These are phyloP conservation scores for Stylonectria norvegica DNA, from an alignment of 2,329 filamentous ascomycete genomes.

Conservation along the genomic window DNA sequence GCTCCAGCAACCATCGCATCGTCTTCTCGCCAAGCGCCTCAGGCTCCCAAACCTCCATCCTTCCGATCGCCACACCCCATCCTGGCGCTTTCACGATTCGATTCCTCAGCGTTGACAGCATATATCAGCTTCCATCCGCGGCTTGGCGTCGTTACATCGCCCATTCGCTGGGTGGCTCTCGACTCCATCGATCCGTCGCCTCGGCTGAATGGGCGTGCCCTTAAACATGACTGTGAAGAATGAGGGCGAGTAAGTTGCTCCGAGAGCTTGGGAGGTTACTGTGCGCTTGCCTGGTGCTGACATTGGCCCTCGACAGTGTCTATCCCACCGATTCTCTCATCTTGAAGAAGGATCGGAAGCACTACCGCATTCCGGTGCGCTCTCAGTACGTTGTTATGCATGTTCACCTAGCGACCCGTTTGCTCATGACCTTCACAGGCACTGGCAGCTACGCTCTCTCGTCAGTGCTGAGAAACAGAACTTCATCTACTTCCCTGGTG, in stretches of 20 bases:
- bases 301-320: constrained; percentile 44
- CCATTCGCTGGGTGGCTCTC: constrained; percentile 8
- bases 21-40: not conserved
- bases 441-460: constrained; percentile 87
- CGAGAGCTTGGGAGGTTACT: not conserved
- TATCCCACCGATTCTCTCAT: constrained; percentile 65
- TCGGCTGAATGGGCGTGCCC: too few species aligned
- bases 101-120: constrained; percentile 5
- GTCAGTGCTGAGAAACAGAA: constrained; percentile 77
- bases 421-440: constrained; percentile 44
- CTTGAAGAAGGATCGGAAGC: constrained; percentile 57
- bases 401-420: not conserved
- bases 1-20: not conserved
- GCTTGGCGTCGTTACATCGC: constrained; percentile 8
- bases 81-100: not conserved
- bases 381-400: constrained; percentile 53
- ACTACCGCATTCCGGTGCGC: constrained; percentile 64
- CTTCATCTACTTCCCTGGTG: constrained; percentile 80
- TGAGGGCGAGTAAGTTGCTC: constrained; percentile 48
- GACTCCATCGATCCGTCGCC: constrained; percentile 13
- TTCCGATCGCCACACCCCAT: not conserved
- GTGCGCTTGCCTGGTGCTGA: constrained; percentile 2
- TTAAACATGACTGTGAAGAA: constrained; percentile 52
- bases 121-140: constrained; percentile 5
- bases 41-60: not conserved